Percentiles rank a stretch among this genome's conserved stretches.
Evolutionary conservation across 805 yeast species (phyloP).

Genomic region (Torulaspora indica): DNA sequence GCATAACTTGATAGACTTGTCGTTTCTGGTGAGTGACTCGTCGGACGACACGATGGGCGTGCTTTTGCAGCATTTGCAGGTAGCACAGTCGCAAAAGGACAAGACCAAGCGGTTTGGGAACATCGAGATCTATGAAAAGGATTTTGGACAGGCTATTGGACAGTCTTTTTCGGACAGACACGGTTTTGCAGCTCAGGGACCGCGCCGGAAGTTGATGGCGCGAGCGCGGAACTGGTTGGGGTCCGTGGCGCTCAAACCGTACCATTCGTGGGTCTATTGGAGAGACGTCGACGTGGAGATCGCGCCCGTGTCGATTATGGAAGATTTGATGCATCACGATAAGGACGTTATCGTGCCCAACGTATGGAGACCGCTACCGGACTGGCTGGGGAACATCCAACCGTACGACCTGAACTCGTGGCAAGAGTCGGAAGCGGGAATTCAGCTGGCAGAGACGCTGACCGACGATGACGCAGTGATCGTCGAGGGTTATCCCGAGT

Average conservation of each 20-base stretch:
- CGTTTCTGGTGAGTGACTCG: conserved; percentile 87
- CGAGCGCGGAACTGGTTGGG: conserved; percentile 92
- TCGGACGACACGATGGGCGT: conserved; percentile 79
- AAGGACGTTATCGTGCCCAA: conserved; percentile 92
- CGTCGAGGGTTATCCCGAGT: conserved; percentile 96
- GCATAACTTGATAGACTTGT: conserved; percentile 73
- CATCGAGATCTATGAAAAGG: conserved; percentile 84
- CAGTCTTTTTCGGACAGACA: conserved; percentile 92
- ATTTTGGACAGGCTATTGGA: conserved; percentile 89
- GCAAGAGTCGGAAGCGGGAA: conserved; percentile 81
- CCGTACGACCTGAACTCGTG: conserved; percentile 82
- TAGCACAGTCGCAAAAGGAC: conserved; percentile 63
- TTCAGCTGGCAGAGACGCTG: conserved; percentile 66
- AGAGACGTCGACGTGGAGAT: conserved; percentile 97
- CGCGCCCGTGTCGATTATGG: conserved; percentile 75
- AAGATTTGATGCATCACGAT: conserved; percentile 88
- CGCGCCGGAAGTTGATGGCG: conserved; percentile 92
- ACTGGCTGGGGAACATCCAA: conserved; percentile 79
- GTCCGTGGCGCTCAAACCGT: conserved; percentile 79
- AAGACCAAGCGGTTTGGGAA: conserved; percentile 65
- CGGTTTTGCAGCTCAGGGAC: conserved; percentile 95
- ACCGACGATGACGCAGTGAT: conserved; percentile 88
- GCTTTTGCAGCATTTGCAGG: conserved; percentile 51
- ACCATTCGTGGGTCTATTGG: conserved; percentile 97
- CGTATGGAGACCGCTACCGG: conserved; percentile 87